phyloP scores from a whole-genome alignment of 2,329 filamentous ascomycete genomes.

The Knufia petricola region DNA sequence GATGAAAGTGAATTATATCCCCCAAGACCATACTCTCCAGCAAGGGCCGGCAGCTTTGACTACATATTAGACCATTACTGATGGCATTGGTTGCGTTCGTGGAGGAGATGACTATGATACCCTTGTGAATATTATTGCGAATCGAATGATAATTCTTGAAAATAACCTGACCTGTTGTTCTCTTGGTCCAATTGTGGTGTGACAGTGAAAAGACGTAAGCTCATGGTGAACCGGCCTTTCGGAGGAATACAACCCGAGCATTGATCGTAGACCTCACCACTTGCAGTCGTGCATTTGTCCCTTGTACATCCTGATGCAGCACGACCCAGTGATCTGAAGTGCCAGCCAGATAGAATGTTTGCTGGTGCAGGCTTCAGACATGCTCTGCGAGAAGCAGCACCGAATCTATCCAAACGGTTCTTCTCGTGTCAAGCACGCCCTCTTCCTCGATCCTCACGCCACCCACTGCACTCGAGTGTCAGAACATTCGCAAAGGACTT shows the following conservation, averaged over 20 bases:
- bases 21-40: not conserved
- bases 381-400: constrained; percentile 19
- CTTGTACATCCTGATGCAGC: not conserved
- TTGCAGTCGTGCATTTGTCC: not conserved
- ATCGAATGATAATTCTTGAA: not conserved
- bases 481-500: not conserved
- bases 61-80: constrained; percentile 23
- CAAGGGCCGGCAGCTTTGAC: constrained; percentile 17
- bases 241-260: not conserved
- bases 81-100: not conserved
- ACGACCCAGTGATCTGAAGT: not conserved
- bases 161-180: not conserved
- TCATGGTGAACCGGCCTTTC: not conserved
- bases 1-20: not conserved
- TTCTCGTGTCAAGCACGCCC: constrained; percentile 14
- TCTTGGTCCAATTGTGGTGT: not conserved
- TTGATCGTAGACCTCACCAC: not conserved
- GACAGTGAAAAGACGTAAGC: not conserved
- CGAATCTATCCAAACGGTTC: constrained; percentile 18
- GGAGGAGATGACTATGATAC: constrained; percentile 3
- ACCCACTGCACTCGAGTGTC: not conserved
- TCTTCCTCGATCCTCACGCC: not conserved
- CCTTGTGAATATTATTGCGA: constrained; percentile 1
- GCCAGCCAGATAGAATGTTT: constrained; percentile 11
- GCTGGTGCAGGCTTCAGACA: constrained; percentile 14